These are phyloP conservation scores for Petasospora rhodanensis DNA, from an alignment of 1,139 yeast genomes.

Conservation along the genomic window DNA sequence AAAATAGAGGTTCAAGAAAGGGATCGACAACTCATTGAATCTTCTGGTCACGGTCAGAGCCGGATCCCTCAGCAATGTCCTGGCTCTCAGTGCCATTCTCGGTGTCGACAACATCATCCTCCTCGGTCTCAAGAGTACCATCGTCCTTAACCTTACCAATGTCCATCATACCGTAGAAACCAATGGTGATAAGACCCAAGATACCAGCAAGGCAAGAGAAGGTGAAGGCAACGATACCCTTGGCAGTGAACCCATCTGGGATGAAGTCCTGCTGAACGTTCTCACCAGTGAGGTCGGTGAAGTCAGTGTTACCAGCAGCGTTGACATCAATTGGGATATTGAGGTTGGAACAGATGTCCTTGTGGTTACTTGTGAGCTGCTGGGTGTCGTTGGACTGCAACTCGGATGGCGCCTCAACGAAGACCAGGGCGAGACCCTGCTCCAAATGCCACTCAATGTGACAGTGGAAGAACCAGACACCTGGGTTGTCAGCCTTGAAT, in stretches of 20 bases:
- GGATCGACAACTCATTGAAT: no score
- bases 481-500: slow-evolving; percentile 80
- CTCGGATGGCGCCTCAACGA: slow-evolving; percentile 70
- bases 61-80: slow-evolving; percentile 27
- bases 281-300: slow-evolving; percentile 66
- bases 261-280: slow-evolving; percentile 58
- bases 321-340: slow-evolving; percentile 59
- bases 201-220: slow-evolving; percentile 77
- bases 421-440: slow-evolving; percentile 75
- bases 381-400: slow-evolving; percentile 48
- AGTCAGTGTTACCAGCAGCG: slow-evolving; percentile 73
- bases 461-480: slow-evolving; percentile 93
- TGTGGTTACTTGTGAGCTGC: slow-evolving; percentile 51
- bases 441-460: slow-evolving; percentile 93
- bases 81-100: no score
- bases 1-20: no score
- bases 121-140: slow-evolving; percentile 45
- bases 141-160: slow-evolving; percentile 52
- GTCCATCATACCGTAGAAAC: slow-evolving; percentile 80
- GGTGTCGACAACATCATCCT: slow-evolving; percentile 44
- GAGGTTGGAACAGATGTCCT: slow-evolving; percentile 51
- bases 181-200: slow-evolving; percentile 71
- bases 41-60: slow-evolving; percentile 4
- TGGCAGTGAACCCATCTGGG: slow-evolving; percentile 84
- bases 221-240: slow-evolving; percentile 84